phyloP scores from a whole-genome alignment of 73 alveolate species.

The Symbiodinium natans region DNA sequence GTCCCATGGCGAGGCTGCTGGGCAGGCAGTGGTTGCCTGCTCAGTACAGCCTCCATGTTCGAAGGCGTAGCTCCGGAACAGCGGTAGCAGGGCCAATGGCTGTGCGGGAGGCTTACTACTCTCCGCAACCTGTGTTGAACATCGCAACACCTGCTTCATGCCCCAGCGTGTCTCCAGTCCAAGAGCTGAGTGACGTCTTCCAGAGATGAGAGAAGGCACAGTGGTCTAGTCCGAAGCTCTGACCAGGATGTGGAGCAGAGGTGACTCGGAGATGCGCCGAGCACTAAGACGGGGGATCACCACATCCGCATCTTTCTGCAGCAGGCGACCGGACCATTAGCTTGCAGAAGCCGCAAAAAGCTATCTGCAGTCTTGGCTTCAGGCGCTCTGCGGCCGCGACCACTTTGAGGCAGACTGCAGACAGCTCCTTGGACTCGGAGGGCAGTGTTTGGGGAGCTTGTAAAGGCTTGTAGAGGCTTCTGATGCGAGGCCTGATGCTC shows the following conservation, averaged over 20 bases:
- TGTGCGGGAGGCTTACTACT: background rate
- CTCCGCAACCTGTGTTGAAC: background rate
- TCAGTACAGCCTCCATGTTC: too few relatives aligned
- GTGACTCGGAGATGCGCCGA: too few relatives aligned
- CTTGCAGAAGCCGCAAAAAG: background rate
- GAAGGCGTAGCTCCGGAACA: too few relatives aligned
- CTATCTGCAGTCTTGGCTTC: too few relatives aligned
- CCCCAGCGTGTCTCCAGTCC: background rate
- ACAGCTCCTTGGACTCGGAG: conserved; percentile 28
- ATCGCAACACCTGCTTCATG: background rate
- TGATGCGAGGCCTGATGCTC: too few relatives aligned
- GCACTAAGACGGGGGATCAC: background rate
- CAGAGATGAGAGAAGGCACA: too few relatives aligned
- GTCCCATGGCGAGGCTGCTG: too few relatives aligned
- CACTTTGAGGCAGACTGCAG: conserved; percentile 42
- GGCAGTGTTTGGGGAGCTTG: too few relatives aligned
- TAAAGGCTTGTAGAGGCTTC: too few relatives aligned
- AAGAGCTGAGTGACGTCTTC: too few relatives aligned
- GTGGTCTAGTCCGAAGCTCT: too few relatives aligned
- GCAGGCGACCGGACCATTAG: background rate
- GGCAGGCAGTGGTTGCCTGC: background rate
- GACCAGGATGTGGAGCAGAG: too few relatives aligned
- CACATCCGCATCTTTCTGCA: background rate
- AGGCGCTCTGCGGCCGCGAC: conserved; percentile 28
- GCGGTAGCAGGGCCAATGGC: background rate